phyloP scores from a whole-genome alignment of 202 grass and related monocot genomes.

The Setaria italica region DNA sequence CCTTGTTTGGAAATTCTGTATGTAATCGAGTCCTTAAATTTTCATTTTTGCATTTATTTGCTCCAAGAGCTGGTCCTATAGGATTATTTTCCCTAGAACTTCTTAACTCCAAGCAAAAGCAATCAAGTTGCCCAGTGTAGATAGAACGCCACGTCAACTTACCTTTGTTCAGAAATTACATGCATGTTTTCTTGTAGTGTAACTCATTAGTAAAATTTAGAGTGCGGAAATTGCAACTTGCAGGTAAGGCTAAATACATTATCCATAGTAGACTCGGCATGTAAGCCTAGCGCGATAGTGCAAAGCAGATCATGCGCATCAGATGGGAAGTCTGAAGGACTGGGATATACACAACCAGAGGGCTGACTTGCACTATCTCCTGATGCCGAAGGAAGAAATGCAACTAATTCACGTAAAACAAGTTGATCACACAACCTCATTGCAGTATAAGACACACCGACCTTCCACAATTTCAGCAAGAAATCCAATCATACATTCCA shows the following conservation, averaged over 20 bases:
- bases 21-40: background rate
- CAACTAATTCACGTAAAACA: constrained; percentile 5
- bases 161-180: background rate
- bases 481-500: constrained; percentile 1
- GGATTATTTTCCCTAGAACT: background rate
- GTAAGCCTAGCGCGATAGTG: background rate
- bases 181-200: background rate
- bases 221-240: background rate
- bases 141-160: background rate
- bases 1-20: background rate
- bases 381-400: background rate
- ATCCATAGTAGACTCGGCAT: background rate
- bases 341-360: background rate
- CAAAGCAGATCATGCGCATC: background rate
- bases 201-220: constrained; percentile 24
- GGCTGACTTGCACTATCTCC: background rate
- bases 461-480: constrained; percentile 7
- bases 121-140: background rate
- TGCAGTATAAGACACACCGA: constrained; percentile 15
- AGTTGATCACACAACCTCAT: constrained; percentile 27
- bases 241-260: background rate
- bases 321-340: background rate
- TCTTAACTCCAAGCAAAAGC: background rate
- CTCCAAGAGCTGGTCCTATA: background rate
- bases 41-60: background rate